Base-by-base conservation (phyloP, 2,329 filamentous ascomycete species). In the Alternaria viburni region DNA sequence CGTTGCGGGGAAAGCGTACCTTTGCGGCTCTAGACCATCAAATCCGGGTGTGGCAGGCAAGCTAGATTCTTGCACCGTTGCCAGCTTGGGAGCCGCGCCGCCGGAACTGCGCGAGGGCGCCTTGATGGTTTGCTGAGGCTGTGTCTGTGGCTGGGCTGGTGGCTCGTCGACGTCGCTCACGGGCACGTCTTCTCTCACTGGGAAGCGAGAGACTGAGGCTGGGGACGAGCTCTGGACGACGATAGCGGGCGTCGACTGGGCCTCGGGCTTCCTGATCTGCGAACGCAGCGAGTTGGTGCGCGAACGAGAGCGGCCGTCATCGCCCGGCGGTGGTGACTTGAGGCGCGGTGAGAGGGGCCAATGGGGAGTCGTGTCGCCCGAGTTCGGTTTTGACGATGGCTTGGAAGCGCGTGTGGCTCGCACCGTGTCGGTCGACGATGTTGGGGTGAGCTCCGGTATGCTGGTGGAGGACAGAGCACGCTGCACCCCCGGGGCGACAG, bases 21-120 rank as follows among this genome's bases (percentile, higher is more conserved):
- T 77, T 64, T 76, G 68, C 62, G 66, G 69, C 56, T 74, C 73
- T 51, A 75, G 59, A 60, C 69, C 71, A 80, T 84, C 74, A 66
- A 80, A 82, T 13, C 82, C 84, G 13, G 92, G 91, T 1, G 91
- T 92, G 54, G 88, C 89, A 50, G 82, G 82, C 57, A 93, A 87
- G 81, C 93, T 96, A 57, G 91, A 90, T 84, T 97, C 95, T 77
- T 97, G 91, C 15, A 98, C 95, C 0, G 96, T 97, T 81, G 97
- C 95, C 61, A 97, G 83, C 51, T 88, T 88, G 52, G 90, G 86
- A 55, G 85, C 86, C 61, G 65, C 69, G 55, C 85, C 86, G 75
- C 85, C 88, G 56, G 86, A 84, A 63, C 86, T 87, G 68, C 89
- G 88, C 75, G 79, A 72, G 12, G 79, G 73, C 13, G 71, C 76